Percentiles rank a stretch among this genome's conserved stretches.
Conservation (phyloP, 495 filamentous ascomycete species). For the Penicillium cinerascens region DNA sequence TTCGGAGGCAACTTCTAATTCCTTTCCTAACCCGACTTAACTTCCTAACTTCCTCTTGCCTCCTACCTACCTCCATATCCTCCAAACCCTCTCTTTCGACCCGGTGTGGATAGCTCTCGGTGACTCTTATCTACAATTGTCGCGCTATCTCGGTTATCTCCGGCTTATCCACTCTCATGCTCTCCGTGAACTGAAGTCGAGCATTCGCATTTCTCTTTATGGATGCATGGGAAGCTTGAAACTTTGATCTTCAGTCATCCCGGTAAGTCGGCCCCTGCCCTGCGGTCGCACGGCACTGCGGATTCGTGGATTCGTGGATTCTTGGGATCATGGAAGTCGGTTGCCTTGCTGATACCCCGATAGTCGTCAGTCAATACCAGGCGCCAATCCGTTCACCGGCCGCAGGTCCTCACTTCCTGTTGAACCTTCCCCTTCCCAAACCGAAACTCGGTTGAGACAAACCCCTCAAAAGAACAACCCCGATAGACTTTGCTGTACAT, state of each 20-base stretch:
- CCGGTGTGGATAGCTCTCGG: not conserved
- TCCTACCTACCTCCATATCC: slow-evolving; percentile 3
- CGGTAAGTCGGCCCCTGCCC: not conserved
- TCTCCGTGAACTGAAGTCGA: slow-evolving; percentile 1
- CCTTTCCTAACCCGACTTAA: not conserved
- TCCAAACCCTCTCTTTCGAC: not conserved
- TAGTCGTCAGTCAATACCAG: slow-evolving; percentile 5
- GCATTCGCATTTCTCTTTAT: slow-evolving; percentile 2
- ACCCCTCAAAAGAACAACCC: not conserved
- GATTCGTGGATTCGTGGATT: not conserved
- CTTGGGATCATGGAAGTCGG: not conserved
- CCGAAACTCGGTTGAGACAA: not conserved
- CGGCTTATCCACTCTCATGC: slow-evolving; percentile 28
- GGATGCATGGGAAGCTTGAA: slow-evolving; percentile 7
- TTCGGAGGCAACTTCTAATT: slow-evolving; percentile 17
- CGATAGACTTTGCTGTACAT: slow-evolving; percentile 16
- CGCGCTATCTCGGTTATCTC: slow-evolving; percentile 38
- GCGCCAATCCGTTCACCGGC: slow-evolving; percentile 15
- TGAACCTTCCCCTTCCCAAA: not conserved
- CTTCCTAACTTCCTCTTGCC: slow-evolving; percentile 8
- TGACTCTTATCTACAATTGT: slow-evolving; percentile 30
- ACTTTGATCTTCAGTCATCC: not conserved
- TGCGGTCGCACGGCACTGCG: not conserved
- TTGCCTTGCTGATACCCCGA: slow-evolving; percentile 19
- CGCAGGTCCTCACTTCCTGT: slow-evolving; percentile 25